A percentile compares a stretch with the other conserved stretches of the same genome.
Evolutionary conservation across 2,329 filamentous ascomycete species (phyloP).

Genomic region (Ophiobolus disseminans): DNA sequence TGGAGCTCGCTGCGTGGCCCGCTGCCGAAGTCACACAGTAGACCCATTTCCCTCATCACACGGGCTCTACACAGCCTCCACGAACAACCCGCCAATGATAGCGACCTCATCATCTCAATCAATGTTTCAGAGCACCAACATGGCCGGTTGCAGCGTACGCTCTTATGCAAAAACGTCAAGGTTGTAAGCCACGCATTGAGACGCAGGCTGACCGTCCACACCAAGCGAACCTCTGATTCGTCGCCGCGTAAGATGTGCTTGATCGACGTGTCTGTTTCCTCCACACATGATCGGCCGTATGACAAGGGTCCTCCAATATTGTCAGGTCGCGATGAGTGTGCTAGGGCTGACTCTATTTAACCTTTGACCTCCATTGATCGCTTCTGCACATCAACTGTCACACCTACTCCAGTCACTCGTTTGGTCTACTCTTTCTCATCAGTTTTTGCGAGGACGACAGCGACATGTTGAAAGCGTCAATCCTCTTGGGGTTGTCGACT

Average conservation of each 20-base stretch:
- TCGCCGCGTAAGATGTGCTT: slow-evolving; percentile 1
- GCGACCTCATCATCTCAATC: too few relatives aligned
- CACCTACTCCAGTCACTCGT: slow-evolving; percentile 14
- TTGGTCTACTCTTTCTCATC: too few relatives aligned
- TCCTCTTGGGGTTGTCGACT: slow-evolving; percentile 16
- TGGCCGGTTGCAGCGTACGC: neutral
- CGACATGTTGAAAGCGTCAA: slow-evolving; percentile 16
- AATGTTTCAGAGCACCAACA: neutral
- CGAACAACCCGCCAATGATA: neutral
- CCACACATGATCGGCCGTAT: neutral
- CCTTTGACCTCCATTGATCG: neutral
- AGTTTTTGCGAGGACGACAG: neutral
- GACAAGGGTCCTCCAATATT: neutral
- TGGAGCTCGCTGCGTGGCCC: neutral
- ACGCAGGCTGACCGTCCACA: neutral
- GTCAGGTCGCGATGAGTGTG: slow-evolving; percentile 4
- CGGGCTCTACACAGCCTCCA: neutral
- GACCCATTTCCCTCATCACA: neutral
- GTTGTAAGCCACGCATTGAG: neutral
- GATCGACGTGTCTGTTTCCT: neutral
- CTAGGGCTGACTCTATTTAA: slow-evolving; percentile 2
- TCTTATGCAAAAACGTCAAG: neutral
- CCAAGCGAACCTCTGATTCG: neutral
- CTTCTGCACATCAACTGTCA: neutral
- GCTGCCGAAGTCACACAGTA: neutral